phyloP scores from a whole-genome alignment of 495 filamentous ascomycete genomes.

The Lasiosphaeriaceae sp. region DNA sequence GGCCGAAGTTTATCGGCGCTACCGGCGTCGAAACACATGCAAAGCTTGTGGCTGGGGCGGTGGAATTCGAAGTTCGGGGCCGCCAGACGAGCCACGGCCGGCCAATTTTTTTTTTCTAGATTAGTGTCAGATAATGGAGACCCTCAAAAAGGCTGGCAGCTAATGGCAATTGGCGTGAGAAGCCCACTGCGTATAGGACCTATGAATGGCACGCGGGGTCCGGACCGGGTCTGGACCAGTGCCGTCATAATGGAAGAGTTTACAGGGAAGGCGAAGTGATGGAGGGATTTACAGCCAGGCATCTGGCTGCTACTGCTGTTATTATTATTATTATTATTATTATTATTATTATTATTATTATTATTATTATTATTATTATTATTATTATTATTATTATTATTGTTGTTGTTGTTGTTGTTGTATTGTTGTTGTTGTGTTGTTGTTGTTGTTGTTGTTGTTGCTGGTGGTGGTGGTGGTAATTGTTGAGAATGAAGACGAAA shows the following conservation, averaged over 20 bases:
- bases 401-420: conserved; percentile 1
- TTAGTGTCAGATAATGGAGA: no score
- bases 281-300: neutral
- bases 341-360: neutral
- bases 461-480: neutral
- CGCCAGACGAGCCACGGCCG: no score
- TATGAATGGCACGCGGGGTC: neutral
- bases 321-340: neutral
- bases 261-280: neutral
- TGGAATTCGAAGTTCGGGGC: no score
- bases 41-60: no score
- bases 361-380: neutral
- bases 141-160: no score
- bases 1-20: no score
- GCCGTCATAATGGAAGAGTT: neutral
- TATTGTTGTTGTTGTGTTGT: neutral
- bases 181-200: no score
- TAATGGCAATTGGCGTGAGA: no score
- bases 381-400: neutral
- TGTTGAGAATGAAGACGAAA: conserved; percentile 6
- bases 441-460: neutral
- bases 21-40: no score
- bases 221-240: neutral
- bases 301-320: neutral
- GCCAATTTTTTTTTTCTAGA: no score